Evolutionary conservation across 441 rosid species (phyloP), one percentile per base, ranked within the genome.

Genomic region (Croton laevigatus): DNA sequence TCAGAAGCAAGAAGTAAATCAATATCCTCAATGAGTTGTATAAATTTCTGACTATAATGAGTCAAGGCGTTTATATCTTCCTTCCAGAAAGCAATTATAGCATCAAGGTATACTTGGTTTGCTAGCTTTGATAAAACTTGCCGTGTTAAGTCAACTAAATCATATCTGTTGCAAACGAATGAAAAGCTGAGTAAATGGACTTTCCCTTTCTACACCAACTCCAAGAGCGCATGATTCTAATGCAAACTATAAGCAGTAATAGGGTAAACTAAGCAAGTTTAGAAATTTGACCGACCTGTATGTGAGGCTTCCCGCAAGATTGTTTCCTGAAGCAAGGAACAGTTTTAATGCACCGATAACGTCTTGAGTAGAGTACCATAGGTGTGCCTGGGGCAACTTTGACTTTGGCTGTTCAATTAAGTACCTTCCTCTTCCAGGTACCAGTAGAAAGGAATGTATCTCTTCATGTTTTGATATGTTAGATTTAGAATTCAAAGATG

Each of bases 71-170:
- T 71, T 9, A 64, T 81, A 78, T 92, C 88, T 78, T 91, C 79
- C 81, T 44, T 73, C 40, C n/a, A 78, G 60, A 83, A 95, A 79
- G 98, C 90, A 4, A 55, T 79, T 62, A 87, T 74, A 6, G 97
- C 95, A 71, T 91, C 92, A 22, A 78, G 27, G 59, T 89, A 91
- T 10, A 87, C 97, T 79, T 88, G 78, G 77, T 91, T 95, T 77
- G 99, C 94, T 53, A 89, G 83, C 86, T 95, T 95, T 13, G 99
- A 92, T 76, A 95, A 71, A 44, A 85, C 99, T 87, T 95, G 99
- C 53, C 99, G 84, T 12, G 91, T 91, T 74, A 93, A 73, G 85
- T 95, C 99, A 63, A 93, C 95, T 88, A 91, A 77, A 80, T 95
- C 98, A 52, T 95, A 95, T 82, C 99, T 92, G 87, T 74, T 77